These are phyloP conservation scores for Silene noctiflora DNA, from an alignment of 179 eudicot species.

Conservation along the genomic window DNA sequence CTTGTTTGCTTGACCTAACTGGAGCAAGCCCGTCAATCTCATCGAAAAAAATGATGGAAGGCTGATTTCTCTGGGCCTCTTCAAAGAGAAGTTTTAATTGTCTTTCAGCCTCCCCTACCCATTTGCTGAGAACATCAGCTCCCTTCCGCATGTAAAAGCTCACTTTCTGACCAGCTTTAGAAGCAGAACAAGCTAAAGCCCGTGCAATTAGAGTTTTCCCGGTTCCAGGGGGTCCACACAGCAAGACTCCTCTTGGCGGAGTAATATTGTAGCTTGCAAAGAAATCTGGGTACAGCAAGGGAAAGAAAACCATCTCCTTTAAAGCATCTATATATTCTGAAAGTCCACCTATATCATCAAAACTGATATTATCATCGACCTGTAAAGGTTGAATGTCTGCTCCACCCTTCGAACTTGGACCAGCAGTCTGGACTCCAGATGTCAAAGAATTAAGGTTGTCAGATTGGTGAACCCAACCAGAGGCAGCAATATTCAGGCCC, in stretches of 20 bases:
- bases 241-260: slow-evolving; percentile 98
- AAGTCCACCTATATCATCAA: slow-evolving; percentile 95
- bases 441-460: slow-evolving; percentile 63
- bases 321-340: slow-evolving; percentile 83
- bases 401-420: slow-evolving; percentile 99
- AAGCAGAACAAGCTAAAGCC: slow-evolving; percentile 94
- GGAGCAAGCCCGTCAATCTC: slow-evolving; percentile 99
- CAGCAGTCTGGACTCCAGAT: slow-evolving; percentile 93
- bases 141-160: slow-evolving; percentile 99
- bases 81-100: slow-evolving; percentile 91
- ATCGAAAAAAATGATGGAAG: slow-evolving; percentile 95
- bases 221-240: slow-evolving; percentile 99
- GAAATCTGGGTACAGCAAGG: slow-evolving; percentile 92
- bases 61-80: slow-evolving; percentile 98
- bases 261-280: slow-evolving; percentile 88
- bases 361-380: slow-evolving; percentile 89
- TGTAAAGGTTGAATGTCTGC: slow-evolving; percentile 98
- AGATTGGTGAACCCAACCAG: slow-evolving; percentile 96
- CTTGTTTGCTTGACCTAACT: slow-evolving; percentile 98
- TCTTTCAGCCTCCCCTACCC: slow-evolving; percentile 99
- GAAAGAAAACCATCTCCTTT: slow-evolving; percentile 98
- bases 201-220: slow-evolving; percentile 96
- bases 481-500: slow-evolving; percentile 95
- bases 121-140: slow-evolving; percentile 99
- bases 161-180: slow-evolving; percentile 98